A percentile compares a stretch with the other conserved stretches of the same genome.
These are phyloP conservation scores for Colletotrichum sp. DNA, from an alignment of 2,329 filamentous ascomycete genomes.

Conservation along the genomic window DNA sequence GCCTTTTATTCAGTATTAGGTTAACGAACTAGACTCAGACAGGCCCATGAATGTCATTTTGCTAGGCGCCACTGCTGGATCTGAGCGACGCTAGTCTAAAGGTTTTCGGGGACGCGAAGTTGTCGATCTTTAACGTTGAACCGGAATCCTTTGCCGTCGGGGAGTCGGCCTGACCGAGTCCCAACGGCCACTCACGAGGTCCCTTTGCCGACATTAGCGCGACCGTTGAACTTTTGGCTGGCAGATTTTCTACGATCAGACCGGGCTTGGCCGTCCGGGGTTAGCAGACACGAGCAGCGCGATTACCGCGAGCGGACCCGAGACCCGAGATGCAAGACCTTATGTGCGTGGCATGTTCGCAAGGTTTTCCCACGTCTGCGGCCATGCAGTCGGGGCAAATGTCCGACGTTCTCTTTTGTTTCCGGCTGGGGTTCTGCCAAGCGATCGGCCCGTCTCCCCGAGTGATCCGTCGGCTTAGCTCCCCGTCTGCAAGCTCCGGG, in stretches of 20 bases:
- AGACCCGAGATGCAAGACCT: not conserved
- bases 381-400: not conserved
- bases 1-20: not conserved
- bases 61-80: not conserved
- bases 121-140: not conserved
- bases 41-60: not conserved
- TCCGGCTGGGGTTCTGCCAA: not conserved
- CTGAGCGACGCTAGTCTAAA: not conserved
- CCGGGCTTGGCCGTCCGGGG: not conserved
- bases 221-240: not conserved
- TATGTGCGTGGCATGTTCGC: not conserved
- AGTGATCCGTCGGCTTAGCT: not conserved
- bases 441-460: not conserved
- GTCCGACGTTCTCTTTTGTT: not conserved
- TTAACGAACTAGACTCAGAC: not conserved
- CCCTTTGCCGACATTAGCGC: not conserved
- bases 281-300: not conserved
- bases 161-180: not conserved
- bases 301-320: not conserved
- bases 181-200: not conserved
- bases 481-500: not conserved
- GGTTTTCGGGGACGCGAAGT: not conserved
- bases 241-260: not conserved
- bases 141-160: not conserved
- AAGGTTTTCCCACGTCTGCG: not conserved